phyloP scores from a whole-genome alignment of 768 basidiomycete genomes.

The Termitomyces sp. region DNA sequence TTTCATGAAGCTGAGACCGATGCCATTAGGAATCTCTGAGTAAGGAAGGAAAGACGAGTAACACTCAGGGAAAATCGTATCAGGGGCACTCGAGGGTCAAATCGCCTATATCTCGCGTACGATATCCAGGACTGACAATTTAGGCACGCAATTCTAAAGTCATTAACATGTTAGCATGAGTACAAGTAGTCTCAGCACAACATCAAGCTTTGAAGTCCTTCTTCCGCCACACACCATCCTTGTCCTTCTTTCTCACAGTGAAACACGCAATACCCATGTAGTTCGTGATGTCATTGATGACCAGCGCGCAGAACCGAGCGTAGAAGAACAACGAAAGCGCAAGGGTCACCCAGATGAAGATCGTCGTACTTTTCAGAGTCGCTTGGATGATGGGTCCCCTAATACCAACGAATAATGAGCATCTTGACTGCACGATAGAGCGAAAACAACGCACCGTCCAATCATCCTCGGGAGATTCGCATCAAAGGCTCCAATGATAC shows the following conservation, averaged over 20 bases:
- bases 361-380: conserved; percentile 52
- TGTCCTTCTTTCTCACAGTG: conserved; percentile 84
- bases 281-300: conserved; percentile 85
- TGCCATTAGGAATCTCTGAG: no score
- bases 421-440: neutral
- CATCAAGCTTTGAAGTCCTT: conserved; percentile 16
- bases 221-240: conserved; percentile 53
- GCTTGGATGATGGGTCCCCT: conserved; percentile 74
- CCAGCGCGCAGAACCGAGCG: conserved; percentile 74
- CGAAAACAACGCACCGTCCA: conserved; percentile 47
- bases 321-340: conserved; percentile 64
- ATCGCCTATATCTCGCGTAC: no score
- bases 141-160: neutral
- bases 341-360: conserved; percentile 51
- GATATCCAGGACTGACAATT: neutral
- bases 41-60: no score
- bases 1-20: no score
- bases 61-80: no score
- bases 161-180: neutral
- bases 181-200: neutral
- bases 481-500: conserved; percentile 71
- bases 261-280: conserved; percentile 95
- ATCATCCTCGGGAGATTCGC: conserved; percentile 73
- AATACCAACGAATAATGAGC: neutral
- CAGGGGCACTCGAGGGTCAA: no score